A percentile compares a stretch with the other conserved stretches of the same genome.
Conservation (phyloP, 78 protist genomes). For the Trichosphaerium sp. region DNA sequence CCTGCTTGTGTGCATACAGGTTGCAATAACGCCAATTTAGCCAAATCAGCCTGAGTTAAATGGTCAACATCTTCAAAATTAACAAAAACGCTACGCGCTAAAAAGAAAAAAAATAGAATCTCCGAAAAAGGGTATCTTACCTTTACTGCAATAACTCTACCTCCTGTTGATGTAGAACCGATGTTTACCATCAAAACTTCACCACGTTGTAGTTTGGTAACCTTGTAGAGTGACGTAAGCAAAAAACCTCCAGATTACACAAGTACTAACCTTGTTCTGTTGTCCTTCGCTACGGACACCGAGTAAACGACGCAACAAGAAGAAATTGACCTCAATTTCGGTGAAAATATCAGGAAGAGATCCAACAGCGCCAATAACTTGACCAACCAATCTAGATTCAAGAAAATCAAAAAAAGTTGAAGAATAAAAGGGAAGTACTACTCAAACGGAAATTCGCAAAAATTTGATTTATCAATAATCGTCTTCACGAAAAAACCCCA, state of each 20-base stretch:
- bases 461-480: too few species aligned
- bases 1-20: slow-evolving; percentile 96
- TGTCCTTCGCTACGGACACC: slow-evolving; percentile 93
- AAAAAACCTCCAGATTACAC: slow-evolving; percentile 65
- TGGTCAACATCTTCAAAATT: too few species aligned
- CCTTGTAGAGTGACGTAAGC: slow-evolving; percentile 70
- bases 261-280: slow-evolving; percentile 66
- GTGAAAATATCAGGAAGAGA: slow-evolving; percentile 83
- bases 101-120: too few species aligned
- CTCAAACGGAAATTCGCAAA: neutral
- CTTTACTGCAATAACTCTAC: slow-evolving; percentile 76
- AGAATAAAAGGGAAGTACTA: neutral
- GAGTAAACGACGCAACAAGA: slow-evolving; percentile 87
- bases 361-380: slow-evolving; percentile 88
- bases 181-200: slow-evolving; percentile 92
- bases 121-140: neutral
- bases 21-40: slow-evolving; percentile 77
- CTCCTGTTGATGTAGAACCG: slow-evolving; percentile 96
- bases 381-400: neutral
- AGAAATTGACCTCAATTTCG: slow-evolving; percentile 75
- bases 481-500: too few species aligned
- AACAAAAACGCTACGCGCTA: too few species aligned
- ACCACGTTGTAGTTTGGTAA: neutral
- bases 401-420: neutral
- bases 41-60: slow-evolving; percentile 71